Conservation (phyloP, 306 rosid genomes). For the Cotoneaster glaucophyllus region DNA sequence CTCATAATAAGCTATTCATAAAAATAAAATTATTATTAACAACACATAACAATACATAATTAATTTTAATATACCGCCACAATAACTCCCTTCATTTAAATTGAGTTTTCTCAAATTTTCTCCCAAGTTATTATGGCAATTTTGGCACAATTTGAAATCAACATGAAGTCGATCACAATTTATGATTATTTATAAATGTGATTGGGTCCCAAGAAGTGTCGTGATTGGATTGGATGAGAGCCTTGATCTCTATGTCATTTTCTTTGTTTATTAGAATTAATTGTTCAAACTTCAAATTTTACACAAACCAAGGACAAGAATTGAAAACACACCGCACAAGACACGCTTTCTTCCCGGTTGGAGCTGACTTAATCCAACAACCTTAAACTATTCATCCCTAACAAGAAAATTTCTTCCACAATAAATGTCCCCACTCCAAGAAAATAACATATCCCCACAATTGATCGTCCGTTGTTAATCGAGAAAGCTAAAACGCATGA, state of each 20-base stretch:
- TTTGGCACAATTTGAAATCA: too few species aligned
- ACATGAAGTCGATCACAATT: background rate
- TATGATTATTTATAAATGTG: background rate
- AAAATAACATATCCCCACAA: too few species aligned
- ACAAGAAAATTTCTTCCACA: background rate
- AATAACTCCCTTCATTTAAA: too few species aligned
- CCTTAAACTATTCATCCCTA: slow-evolving; percentile 1
- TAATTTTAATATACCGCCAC: too few species aligned
- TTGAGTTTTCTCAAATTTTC: too few species aligned
- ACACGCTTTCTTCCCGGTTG: slow-evolving; percentile 34
- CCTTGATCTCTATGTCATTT: background rate
- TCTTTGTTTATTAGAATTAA: background rate
- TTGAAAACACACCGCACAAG: background rate
- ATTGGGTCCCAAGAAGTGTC: background rate
- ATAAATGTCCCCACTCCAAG: background rate
- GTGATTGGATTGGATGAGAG: too few species aligned
- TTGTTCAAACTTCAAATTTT: background rate
- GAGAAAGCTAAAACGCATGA: too few species aligned
- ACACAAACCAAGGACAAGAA: background rate
- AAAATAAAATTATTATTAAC: too few species aligned
- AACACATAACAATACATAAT: too few species aligned
- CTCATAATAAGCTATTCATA: too few species aligned
- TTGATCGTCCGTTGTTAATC: too few species aligned
- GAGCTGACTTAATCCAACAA: slow-evolving; percentile 30
- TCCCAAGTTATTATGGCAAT: too few species aligned